Percentiles rank a stretch among this genome's conserved stretches.
Evolutionary conservation across 208 protist species (phyloP).

Genomic region (Angomonas deanei): DNA sequence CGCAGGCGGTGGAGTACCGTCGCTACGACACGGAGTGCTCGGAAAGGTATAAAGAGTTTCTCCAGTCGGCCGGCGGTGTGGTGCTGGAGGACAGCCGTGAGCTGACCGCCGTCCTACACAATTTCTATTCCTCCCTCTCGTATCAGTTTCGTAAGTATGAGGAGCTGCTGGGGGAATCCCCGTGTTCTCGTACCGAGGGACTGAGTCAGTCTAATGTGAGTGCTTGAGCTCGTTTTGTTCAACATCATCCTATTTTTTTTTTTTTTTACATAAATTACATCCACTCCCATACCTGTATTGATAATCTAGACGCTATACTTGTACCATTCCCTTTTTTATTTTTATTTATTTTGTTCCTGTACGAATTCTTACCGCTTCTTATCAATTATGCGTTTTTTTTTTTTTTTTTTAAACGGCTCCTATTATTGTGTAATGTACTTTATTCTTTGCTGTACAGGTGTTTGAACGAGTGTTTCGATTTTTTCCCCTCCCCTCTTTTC

Average conservation of each 20-base stretch:
- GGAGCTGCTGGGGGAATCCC: constrained; percentile 11
- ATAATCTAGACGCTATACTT: neutral
- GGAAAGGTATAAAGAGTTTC: constrained; percentile 14
- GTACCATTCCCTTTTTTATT: neutral
- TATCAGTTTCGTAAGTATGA: constrained; percentile 36
- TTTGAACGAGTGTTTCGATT: no score
- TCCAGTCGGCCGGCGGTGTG: neutral
- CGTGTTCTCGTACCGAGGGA: neutral
- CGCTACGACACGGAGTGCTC: constrained; percentile 22
- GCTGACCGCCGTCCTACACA: constrained; percentile 8
- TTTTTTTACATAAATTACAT: neutral
- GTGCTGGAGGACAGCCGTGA: constrained; percentile 19
- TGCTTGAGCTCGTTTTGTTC: neutral
- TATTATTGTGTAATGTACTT: constrained; percentile 2
- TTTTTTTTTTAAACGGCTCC: constrained; percentile 6
- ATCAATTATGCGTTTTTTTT: no score
- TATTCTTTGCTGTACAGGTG: neutral
- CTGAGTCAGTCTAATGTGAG: neutral
- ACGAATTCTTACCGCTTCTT: no score
- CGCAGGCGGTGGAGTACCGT: constrained; percentile 14
- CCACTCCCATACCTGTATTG: neutral
- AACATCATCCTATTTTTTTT: neutral
- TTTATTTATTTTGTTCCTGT: constrained; percentile 5
- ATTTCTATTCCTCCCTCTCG: constrained; percentile 17
- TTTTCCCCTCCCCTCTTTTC: constrained; percentile 3